Evolutionary conservation across 495 filamentous ascomycete genomes (phyloP), one percentile per base, ranked within the genome.

Genomic region (Pyrenula massariospora): DNA sequence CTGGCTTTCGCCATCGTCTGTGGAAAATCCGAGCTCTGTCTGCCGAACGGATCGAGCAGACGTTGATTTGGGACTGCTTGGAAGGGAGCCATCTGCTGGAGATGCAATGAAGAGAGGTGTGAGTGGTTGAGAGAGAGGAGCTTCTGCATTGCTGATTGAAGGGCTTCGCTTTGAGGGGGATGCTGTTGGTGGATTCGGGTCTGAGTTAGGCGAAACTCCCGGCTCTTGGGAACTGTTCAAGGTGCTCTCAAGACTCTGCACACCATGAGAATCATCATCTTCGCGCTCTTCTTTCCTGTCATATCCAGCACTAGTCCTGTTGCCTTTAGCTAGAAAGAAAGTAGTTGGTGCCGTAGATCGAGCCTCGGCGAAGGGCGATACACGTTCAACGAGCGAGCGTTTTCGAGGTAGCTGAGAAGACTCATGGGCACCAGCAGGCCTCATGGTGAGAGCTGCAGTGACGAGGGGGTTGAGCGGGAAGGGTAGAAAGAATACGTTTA

Each of bases 241-340:
- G 11, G 77, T 79, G 22, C 81, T 82, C 52, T 78, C 75, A 12
- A 87, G 67, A 58, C 83, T 87, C 60, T 61, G 55, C 53, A 61
- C 59, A 56, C 61, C 25, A 52, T 64, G 66, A 57, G 64, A 42
- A 25, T 71, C 62, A 48, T 58, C 54, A 62, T 57, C 25, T 5
- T 20, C 24, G 22, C 49, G 11, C n/a, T 49, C 54, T 11, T 11
- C 3, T 15, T 11, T 22, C 15, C 25, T 25, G 22, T 72, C 67
- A 50, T 56, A 54, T 59, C 66, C 54, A 48, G 61, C 58, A 52
- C 5, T 8, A 8, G 31, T 15, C 15, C 31, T 42, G 15, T 5
- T 42, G 8, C 49, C 68, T 57, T 70, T 70, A 50, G 70, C 65
- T 55, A 77, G 63, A 57, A 79, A 77, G 65, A 79, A 78, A 52